Percentiles rank a stretch among this genome's conserved stretches.
These are phyloP conservation scores for Eremochloa ophiuroides DNA, from an alignment of 176 grass and related monocot genomes.

Conservation along the genomic window DNA sequence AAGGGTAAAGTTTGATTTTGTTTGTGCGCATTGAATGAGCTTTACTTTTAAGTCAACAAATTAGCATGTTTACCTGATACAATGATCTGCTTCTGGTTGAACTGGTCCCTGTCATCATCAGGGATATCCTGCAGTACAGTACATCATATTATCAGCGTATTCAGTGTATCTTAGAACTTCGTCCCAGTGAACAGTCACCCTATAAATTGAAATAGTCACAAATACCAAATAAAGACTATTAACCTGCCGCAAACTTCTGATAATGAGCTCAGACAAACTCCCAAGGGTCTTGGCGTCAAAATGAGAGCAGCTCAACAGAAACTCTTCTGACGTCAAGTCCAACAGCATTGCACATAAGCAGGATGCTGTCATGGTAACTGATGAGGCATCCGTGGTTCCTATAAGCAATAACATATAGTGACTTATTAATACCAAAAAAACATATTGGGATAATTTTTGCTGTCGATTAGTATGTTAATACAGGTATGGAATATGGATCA, in stretches of 20 bases:
- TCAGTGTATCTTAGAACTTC: neutral
- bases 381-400: constrained; percentile 55
- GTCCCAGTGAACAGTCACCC: neutral
- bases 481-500: no score
- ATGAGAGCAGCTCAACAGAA: constrained; percentile 42
- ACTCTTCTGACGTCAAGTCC: constrained; percentile 76
- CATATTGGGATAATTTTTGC: neutral
- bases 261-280: constrained; percentile 60
- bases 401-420: constrained; percentile 20
- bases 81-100: constrained; percentile 45
- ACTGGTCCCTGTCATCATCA: constrained; percentile 27
- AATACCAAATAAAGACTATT: neutral
- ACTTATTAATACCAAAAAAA: neutral
- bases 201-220: neutral
- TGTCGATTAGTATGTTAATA: no score
- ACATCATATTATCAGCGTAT: neutral
- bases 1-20: neutral
- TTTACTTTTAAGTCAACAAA: constrained; percentile 13
- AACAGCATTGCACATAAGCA: constrained; percentile 68
- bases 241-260: constrained; percentile 65
- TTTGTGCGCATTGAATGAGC: neutral
- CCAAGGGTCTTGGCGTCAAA: constrained; percentile 54
- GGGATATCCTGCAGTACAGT: constrained; percentile 35
- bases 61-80: constrained; percentile 40
- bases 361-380: constrained; percentile 65